Evolutionary conservation across 164 flowering plant genomes (phyloP).

Genomic region (Vitis labrusca): DNA sequence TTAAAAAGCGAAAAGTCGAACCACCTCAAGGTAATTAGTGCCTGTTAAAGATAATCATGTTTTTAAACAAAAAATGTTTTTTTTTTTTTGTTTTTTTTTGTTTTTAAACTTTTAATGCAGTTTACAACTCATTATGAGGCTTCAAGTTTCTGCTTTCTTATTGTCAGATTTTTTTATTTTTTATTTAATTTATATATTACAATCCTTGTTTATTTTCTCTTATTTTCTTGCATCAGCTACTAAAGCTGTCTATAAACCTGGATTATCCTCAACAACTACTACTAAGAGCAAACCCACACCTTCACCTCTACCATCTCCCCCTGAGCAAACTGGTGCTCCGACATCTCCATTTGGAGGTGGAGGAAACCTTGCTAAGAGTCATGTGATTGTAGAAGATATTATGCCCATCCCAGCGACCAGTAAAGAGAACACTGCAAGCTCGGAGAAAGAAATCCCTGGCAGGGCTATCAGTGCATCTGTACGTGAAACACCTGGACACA

Average conservation of each 20-base stretch:
- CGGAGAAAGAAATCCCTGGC: slow-evolving; percentile 52
- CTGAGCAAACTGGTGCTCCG: slow-evolving; percentile 41
- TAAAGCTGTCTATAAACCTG: slow-evolving; percentile 52
- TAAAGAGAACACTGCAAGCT: slow-evolving; percentile 39
- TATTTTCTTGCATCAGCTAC: slow-evolving; percentile 18
- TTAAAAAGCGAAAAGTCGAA: slow-evolving; percentile 72
- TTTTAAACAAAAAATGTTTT: background rate
- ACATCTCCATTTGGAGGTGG: slow-evolving; percentile 58
- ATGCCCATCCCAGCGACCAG: slow-evolving; percentile 20
- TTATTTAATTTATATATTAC: background rate
- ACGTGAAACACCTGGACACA: slow-evolving; percentile 33
- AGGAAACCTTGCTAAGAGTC: slow-evolving; percentile 38
- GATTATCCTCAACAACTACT: slow-evolving; percentile 37
- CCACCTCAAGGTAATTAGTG: slow-evolving; percentile 59
- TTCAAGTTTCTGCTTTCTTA: background rate
- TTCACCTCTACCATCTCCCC: slow-evolving; percentile 80
- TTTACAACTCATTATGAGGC: background rate
- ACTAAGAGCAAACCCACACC: slow-evolving; percentile 50
- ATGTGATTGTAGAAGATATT: slow-evolving; percentile 32
- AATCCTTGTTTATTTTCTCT: background rate
- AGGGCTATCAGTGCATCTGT: slow-evolving; percentile 23
- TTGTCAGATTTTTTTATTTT: background rate
- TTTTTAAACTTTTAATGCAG: background rate
- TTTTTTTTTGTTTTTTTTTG: background rate
- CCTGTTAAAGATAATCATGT: background rate